Evolutionary conservation across 495 filamentous ascomycete species (phyloP), one percentile per base, ranked within the genome.

Genomic region (Cetradonia linearis): DNA sequence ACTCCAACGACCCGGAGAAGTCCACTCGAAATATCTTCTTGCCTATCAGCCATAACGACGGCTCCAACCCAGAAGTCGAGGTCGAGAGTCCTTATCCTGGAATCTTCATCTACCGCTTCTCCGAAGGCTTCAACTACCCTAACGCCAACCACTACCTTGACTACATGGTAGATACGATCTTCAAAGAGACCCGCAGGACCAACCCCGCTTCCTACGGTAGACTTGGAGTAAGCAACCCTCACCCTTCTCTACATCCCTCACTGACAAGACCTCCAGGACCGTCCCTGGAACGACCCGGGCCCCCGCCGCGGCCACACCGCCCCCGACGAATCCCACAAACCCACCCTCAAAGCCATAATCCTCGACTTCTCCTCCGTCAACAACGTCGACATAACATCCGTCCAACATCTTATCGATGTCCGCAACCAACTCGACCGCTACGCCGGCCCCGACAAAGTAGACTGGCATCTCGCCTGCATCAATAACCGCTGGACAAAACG

Each of bases 401-500:
- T 96, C 2, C 93, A 98, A 74, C 87, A 93, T 70, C 76, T 98
- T 42, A 95, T 98, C 71, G 93, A 98, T 66, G 89, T 98, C 3
- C 91, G 93, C 70, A 98, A 97, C 72, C 94, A 97, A 70, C 83
- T 98, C 25, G 93, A 97, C 71, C 80, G 85, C 16, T 95, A 96
- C 70, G 81, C 89, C 18, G 72, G 86, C 0, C 93, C 93, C 0
- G 86, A 91, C 13, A 76, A 81, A 8, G 91, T 98, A 7, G 90
- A 98, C 67, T 97, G 93, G 91, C 93, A 98, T 71, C 86, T 98
- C 63, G 89, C 91, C 14, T 86, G 86, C 73, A 88, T 98, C 77
- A 92, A 85, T 76, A 97, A 95, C 77, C 84, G 91, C 60, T 98
- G 93, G 93, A 93, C 93, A 36, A 98, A 97, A 75, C 88, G 93